phyloP scores from a whole-genome alignment of 768 basidiomycete genomes.

The Auricularia sp. region DNA sequence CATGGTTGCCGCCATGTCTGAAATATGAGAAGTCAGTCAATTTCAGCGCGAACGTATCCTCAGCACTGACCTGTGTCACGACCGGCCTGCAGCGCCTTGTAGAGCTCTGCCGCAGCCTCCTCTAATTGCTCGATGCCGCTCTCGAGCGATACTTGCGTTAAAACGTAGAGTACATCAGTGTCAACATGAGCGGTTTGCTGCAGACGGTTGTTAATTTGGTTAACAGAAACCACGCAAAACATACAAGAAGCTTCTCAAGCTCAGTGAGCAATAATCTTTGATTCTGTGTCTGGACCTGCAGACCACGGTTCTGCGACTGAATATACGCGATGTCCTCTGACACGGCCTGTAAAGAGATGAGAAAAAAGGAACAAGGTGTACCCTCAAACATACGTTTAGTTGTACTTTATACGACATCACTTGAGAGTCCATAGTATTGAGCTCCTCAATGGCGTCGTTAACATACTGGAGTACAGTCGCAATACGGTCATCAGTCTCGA shows the following conservation, averaged over 20 bases:
- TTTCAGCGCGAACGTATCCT: not conserved
- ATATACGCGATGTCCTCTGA: constrained; percentile 92
- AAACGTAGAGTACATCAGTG: constrained; percentile 54
- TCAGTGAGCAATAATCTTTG: constrained; percentile 78
- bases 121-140: constrained; percentile 71
- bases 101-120: constrained; percentile 74
- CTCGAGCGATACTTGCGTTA: constrained; percentile 86
- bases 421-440: constrained; percentile 82
- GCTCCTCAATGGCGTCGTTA: constrained; percentile 78
- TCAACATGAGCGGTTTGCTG: constrained; percentile 96
- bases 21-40: constrained; percentile 10
- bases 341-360: constrained; percentile 52
- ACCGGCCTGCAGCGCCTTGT: constrained; percentile 87
- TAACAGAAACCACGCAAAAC: constrained; percentile 12
- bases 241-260: constrained; percentile 76
- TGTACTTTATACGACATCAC: constrained; percentile 95
- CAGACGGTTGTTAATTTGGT: not conserved
- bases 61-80: constrained; percentile 65
- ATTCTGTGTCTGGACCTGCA: constrained; percentile 96
- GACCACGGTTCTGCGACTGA: constrained; percentile 89
- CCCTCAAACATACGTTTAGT: constrained; percentile 57
- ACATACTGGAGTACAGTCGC: constrained; percentile 75
- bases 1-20: constrained; percentile 96
- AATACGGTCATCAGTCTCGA: constrained; percentile 92
- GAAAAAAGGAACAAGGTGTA: constrained; percentile 8